phyloP scores from a whole-genome alignment of 108 stramenopile species.

The Cyclostephanos tholiformis region DNA sequence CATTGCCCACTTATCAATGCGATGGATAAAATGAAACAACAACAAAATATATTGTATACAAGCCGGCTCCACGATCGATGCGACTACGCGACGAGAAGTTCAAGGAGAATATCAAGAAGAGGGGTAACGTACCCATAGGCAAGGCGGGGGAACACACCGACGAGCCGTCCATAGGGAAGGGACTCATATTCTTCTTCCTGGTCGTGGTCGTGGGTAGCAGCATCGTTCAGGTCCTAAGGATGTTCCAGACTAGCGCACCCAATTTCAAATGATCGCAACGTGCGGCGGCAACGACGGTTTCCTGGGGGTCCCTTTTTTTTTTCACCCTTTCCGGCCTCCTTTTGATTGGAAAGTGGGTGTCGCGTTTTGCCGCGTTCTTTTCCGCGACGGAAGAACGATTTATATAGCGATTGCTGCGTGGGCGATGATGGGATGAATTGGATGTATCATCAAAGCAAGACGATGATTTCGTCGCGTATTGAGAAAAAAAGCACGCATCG shows the following conservation, averaged over 20 bases:
- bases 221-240: conserved; percentile 75
- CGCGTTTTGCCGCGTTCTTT: too few species aligned
- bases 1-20: not conserved
- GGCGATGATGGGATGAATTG: too few species aligned
- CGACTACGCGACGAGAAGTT: conserved; percentile 80
- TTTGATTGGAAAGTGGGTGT: too few species aligned
- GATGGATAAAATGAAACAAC: not conserved
- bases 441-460: too few species aligned
- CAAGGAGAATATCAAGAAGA: conserved; percentile 81
- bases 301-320: too few species aligned
- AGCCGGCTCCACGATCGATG: conserved; percentile 82
- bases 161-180: conserved; percentile 57
- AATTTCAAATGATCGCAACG: conserved; percentile 15
- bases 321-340: too few species aligned
- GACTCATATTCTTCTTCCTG: conserved; percentile 70
- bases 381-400: too few species aligned
- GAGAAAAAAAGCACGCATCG: too few species aligned
- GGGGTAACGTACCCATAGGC: conserved; percentile 75
- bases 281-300: too few species aligned
- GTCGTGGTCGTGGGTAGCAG: conserved; percentile 83
- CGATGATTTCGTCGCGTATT: too few species aligned
- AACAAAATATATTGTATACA: not conserved
- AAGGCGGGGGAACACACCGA: conserved; percentile 78
- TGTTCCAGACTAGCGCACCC: conserved; percentile 62
- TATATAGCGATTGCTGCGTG: too few species aligned